Evolutionary conservation across 2,329 filamentous ascomycete species (phyloP).

Genomic region (Cladophialophora immunda): DNA sequence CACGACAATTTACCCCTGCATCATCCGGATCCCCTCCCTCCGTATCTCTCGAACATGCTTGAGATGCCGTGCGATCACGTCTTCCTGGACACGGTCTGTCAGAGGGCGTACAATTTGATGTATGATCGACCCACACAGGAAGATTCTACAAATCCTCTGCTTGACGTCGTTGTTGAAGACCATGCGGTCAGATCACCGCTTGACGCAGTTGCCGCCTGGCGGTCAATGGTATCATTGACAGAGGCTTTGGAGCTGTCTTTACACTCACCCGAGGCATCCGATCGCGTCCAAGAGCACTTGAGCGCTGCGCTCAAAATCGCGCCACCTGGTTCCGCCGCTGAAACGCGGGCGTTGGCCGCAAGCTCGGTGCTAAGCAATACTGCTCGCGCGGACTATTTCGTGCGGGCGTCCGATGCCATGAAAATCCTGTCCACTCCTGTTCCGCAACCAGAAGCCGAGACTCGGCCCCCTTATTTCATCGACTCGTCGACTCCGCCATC

Average conservation of each 20-base stretch:
- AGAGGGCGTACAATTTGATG: conserved; percentile 87
- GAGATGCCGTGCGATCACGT: conserved; percentile 84
- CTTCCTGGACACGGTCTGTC: conserved; percentile 77
- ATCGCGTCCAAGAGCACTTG: conserved; percentile 64
- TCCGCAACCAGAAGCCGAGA: conserved; percentile 18
- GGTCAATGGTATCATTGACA: conserved; percentile 78
- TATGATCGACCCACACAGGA: conserved; percentile 82
- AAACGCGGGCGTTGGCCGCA: conserved; percentile 65
- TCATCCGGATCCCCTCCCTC: conserved; percentile 73
- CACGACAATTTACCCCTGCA: conserved; percentile 60
- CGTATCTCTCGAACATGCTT: conserved; percentile 78
- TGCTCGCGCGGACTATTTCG: conserved; percentile 46
- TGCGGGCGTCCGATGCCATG: conserved; percentile 58
- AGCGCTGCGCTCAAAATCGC: conserved; percentile 75
- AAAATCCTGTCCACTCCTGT: conserved; percentile 59
- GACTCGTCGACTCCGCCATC: conserved; percentile 63
- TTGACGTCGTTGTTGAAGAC: conserved; percentile 86
- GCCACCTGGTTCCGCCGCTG: conserved; percentile 78
- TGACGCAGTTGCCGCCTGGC: conserved; percentile 92
- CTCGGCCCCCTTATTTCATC: conserved; percentile 53
- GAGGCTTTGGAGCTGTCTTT: conserved; percentile 72
- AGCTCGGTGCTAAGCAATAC: conserved; percentile 66
- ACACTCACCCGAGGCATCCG: conserved; percentile 51
- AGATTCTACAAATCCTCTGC: conserved; percentile 70
- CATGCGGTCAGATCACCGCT: conserved; percentile 84